Evolutionary conservation across 78 protist genomes (phyloP).

Genomic region (Dictyostelium purpureum): DNA sequence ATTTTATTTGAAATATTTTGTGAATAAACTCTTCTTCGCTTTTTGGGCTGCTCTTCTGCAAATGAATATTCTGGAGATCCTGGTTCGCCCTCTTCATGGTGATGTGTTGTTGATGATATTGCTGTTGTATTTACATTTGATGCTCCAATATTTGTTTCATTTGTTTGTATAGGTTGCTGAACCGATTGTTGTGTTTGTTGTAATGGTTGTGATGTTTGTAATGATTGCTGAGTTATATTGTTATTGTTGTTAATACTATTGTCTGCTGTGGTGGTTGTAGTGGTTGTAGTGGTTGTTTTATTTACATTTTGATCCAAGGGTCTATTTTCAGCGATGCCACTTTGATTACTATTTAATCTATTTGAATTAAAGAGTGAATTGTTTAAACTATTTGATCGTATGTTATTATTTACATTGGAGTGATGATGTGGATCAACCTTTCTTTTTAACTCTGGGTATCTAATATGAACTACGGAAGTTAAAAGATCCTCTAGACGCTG

Average conservation of each 20-base stretch:
- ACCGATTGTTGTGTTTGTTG: not conserved
- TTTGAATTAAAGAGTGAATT: not conserved
- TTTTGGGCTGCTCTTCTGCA: constrained; percentile 40
- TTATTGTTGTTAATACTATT: not conserved
- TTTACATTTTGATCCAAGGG: not conserved
- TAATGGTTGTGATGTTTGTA: not conserved
- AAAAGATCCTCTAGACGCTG: constrained; percentile 52
- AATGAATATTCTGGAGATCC: not conserved
- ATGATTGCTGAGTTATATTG: not conserved
- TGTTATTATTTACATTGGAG: not conserved
- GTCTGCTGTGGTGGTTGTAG: not conserved
- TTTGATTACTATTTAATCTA: not conserved
- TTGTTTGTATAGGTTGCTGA: not conserved
- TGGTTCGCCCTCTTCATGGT: not conserved
- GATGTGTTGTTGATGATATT: constrained; percentile 7
- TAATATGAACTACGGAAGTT: constrained; percentile 21
- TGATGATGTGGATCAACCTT: not conserved
- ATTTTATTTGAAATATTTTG: constrained; percentile 40
- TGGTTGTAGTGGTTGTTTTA: not conserved
- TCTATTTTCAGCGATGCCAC: no score
- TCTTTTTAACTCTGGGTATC: constrained; percentile 53
- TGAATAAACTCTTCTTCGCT: constrained; percentile 60
- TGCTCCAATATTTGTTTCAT: not conserved
- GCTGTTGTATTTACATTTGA: not conserved
- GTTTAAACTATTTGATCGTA: not conserved